Conservation (phyloP, 2,329 filamentous ascomycete genomes). For the Fusarium algeriense region DNA sequence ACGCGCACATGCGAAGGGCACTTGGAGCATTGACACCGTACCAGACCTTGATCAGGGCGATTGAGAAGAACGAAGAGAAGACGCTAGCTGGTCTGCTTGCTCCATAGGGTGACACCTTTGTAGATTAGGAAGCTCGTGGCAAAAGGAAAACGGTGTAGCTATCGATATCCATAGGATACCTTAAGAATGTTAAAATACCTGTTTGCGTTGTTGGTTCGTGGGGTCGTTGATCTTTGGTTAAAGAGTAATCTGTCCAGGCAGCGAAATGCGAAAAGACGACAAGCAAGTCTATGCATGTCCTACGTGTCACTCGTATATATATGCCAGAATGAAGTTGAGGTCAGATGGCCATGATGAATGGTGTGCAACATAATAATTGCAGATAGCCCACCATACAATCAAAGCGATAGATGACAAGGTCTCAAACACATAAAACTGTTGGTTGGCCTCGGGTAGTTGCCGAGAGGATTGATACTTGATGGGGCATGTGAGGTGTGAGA, state of each 20-base stretch:
- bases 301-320: background rate
- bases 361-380: background rate
- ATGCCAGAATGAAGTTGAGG: background rate
- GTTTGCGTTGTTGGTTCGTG: background rate
- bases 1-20: constrained; percentile 88
- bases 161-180: constrained; percentile 6
- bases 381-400: background rate
- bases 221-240: background rate
- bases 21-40: constrained; percentile 90
- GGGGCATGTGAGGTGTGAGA: constrained; percentile 29
- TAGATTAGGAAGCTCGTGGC: constrained; percentile 14
- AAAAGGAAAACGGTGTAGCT: constrained; percentile 11
- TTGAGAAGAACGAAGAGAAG: constrained; percentile 67
- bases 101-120: constrained; percentile 31
- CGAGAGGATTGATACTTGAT: constrained; percentile 22
- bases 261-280: background rate
- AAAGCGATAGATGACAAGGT: background rate
- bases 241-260: background rate
- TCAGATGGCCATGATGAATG: background rate
- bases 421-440: background rate
- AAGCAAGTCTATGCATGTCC: background rate
- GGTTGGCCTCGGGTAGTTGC: constrained; percentile 36
- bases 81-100: constrained; percentile 59
- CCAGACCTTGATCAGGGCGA: constrained; percentile 81
- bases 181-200: constrained; percentile 21